A percentile compares a stretch with the other conserved stretches of the same genome.
These are phyloP conservation scores for Colletotrichum scovillei DNA, from an alignment of 2,329 filamentous ascomycete genomes.

Conservation along the genomic window DNA sequence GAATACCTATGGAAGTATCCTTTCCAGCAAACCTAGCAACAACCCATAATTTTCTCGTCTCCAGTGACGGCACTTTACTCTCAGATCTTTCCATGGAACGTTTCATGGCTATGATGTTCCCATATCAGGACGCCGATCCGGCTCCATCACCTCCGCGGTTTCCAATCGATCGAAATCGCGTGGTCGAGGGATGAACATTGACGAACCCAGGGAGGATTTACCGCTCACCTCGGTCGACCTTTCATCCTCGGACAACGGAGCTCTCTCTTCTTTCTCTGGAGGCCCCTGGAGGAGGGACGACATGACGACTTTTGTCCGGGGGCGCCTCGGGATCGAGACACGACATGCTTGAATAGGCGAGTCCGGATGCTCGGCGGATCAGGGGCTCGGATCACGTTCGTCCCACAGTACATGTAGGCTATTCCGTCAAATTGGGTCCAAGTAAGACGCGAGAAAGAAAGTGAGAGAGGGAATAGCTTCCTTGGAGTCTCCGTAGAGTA, in stretches of 20 bases:
- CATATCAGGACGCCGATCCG: neutral
- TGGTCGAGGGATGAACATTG: neutral
- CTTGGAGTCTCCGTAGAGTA: neutral
- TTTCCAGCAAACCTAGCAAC: neutral
- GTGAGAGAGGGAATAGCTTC: neutral
- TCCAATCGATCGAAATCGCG: neutral
- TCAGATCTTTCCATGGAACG: neutral
- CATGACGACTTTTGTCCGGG: neutral
- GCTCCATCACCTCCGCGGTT: neutral
- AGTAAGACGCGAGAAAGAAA: neutral
- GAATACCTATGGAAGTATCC: neutral
- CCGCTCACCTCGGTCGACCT: neutral
- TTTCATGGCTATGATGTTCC: neutral
- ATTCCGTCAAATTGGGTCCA: neutral
- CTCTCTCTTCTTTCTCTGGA: neutral
- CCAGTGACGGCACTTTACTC: neutral
- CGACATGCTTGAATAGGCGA: constrained; percentile 24
- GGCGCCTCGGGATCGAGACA: constrained; percentile 21
- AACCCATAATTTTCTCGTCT: neutral
- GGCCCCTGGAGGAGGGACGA: neutral
- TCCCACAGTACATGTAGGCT: constrained; percentile 1
- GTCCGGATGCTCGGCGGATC: neutral
- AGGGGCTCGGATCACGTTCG: constrained; percentile 3
- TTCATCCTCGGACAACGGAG: neutral
- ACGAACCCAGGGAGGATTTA: neutral